Base-by-base conservation (phyloP, 2,329 filamentous ascomycete species). In the Tolypocladium album region DNA sequence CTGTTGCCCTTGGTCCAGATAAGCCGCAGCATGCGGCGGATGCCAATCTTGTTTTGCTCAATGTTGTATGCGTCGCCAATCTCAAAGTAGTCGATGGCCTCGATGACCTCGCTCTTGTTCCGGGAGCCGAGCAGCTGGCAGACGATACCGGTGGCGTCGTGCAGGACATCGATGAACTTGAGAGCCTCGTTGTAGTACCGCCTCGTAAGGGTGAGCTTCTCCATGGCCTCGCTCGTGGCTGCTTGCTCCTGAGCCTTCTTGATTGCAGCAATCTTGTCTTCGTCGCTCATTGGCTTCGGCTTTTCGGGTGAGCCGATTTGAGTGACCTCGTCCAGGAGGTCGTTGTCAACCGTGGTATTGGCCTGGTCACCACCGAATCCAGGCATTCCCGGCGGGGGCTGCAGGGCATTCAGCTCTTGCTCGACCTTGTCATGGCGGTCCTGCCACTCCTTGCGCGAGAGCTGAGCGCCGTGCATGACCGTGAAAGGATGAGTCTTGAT, bases 1-100 rank as follows among this genome's bases (percentile, higher is more conserved):
- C 92, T 97, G 75, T 97, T 99, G 67, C 94, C 93, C 76, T 99
- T 99, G 64, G 94, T 99, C 94, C 94, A 99, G 72, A 99, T 99
- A 24, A 99, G 81, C 58, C 93, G 88, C 64, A 99, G 81, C 94
- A 99, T 99, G 60, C 92, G 88, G 61, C 93, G 85, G 69, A 99
- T 97, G 60, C 95, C 94, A 45, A 88, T 77, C 72, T 96, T 92
- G 70, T 95, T 92, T 66, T 94, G 90, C 72, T 97, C 90, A 61
- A 99, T 88, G 72, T 95, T 94, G 80, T 97, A 97, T 7, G 92
- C 93, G 72, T 99, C 92, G 53, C 94, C 88, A 53, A 96, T 86
- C 66, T 95, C 92, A 66, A 99, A 96, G 75, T 95, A 99, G 71
- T 99, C 94, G 86, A 99, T 99, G 20, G 95, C 94, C 73, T 99